Evolutionary conservation across 768 basidiomycete genomes (phyloP).

Genomic region (Leccinum obscurum): DNA sequence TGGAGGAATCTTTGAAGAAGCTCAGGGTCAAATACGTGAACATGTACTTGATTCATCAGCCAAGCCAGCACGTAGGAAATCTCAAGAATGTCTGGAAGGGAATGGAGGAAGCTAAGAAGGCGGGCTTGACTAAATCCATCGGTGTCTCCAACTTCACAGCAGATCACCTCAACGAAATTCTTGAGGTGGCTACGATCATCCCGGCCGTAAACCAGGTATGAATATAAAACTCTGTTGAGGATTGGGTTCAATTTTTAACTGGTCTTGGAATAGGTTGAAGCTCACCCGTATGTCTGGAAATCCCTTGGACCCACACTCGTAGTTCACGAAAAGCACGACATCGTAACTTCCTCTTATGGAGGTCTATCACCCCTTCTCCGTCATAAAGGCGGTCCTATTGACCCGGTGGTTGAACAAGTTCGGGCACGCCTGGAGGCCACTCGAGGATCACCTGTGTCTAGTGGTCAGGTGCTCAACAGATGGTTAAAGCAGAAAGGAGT

Average conservation of each 20-base stretch:
- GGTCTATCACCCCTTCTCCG: slow-evolving; percentile 41
- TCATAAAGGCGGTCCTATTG: slow-evolving; percentile 39
- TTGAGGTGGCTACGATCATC: slow-evolving; percentile 42
- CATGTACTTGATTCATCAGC: slow-evolving; percentile 61
- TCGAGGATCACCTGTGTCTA: slow-evolving; percentile 28
- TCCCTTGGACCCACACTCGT: slow-evolving; percentile 38
- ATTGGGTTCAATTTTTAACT: background rate
- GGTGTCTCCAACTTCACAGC: slow-evolving; percentile 59
- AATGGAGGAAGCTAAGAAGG: slow-evolving; percentile 56
- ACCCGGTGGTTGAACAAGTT: slow-evolving; percentile 37
- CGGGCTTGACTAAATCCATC: slow-evolving; percentile 41
- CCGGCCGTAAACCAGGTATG: slow-evolving; percentile 58
- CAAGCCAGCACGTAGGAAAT: slow-evolving; percentile 39
- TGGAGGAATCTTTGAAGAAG: slow-evolving; percentile 54
- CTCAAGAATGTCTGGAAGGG: slow-evolving; percentile 57
- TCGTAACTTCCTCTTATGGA: slow-evolving; percentile 41
- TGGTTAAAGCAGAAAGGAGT: slow-evolving; percentile 32
- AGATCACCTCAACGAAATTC: slow-evolving; percentile 43
- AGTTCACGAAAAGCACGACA: slow-evolving; percentile 35
- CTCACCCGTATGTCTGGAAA: slow-evolving; percentile 53
- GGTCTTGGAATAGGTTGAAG: slow-evolving; percentile 42
- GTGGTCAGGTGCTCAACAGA: slow-evolving; percentile 30
- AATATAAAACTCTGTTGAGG: background rate
- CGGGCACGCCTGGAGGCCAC: slow-evolving; percentile 30
- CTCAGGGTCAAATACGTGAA: slow-evolving; percentile 58